Evolutionary conservation across 1,284 basidiomycete species (phyloP).

Genomic region (Cystobasidiaceae sp.): DNA sequence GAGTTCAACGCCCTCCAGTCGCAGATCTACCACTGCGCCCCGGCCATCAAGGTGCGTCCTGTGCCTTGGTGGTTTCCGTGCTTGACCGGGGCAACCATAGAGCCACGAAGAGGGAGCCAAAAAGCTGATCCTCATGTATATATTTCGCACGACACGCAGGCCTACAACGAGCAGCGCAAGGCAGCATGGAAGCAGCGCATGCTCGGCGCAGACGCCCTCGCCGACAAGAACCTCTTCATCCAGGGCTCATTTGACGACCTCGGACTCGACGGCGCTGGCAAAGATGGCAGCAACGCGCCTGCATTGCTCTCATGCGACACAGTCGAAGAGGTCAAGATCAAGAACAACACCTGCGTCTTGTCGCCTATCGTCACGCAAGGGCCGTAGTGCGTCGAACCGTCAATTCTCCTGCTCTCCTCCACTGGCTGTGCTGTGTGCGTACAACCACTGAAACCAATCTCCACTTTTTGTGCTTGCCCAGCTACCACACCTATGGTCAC

Average conservation of each 20-base stretch:
- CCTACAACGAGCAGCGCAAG: conserved; percentile 45
- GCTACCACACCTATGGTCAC: conserved; percentile 47
- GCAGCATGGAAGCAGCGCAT: conserved; percentile 35
- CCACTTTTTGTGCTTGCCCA: neutral
- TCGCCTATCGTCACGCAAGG: conserved; percentile 47
- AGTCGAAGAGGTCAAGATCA: conserved; percentile 43
- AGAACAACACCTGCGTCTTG: conserved; percentile 47
- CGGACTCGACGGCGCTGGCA: conserved; percentile 16
- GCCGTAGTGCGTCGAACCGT: conserved; percentile 47
- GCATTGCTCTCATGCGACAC: conserved; percentile 44
- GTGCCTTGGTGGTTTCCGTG: no score
- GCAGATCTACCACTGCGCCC: conserved; percentile 48
- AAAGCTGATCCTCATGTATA: neutral
- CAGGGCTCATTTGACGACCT: conserved; percentile 44
- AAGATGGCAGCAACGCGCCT: conserved; percentile 23
- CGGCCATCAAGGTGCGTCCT: conserved; percentile 39
- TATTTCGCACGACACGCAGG: conserved; percentile 26
- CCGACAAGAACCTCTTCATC: conserved; percentile 46
- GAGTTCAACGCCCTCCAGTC: conserved; percentile 44
- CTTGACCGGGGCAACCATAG: no score
- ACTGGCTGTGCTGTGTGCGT: neutral
- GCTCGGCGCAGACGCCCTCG: conserved; percentile 40
- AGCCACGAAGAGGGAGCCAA: no score
- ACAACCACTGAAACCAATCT: neutral
- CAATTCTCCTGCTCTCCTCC: neutral